Evolutionary conservation across 257 asterid species (phyloP).

Genomic region (Oldenlandia corymbosa): DNA sequence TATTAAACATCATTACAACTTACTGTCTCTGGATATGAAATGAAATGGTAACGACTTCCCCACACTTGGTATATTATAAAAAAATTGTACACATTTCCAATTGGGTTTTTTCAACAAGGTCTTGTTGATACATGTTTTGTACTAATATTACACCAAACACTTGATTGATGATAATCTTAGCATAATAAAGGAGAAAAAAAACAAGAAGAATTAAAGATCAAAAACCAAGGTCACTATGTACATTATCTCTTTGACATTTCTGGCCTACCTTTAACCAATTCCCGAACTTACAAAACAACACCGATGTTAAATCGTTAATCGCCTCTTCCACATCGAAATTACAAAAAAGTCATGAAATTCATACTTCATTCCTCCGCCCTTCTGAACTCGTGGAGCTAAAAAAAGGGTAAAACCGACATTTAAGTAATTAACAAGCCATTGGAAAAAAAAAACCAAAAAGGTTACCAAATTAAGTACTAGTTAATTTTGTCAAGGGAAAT

Average conservation of each 20-base stretch:
- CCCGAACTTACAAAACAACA: too few relatives aligned
- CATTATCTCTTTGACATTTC: neutral
- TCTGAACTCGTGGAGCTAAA: slow-evolving; percentile 7
- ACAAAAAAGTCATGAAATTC: slow-evolving; percentile 6
- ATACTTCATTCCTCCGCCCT: slow-evolving; percentile 7
- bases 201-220: slow-evolving; percentile 10
- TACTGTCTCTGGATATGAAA: slow-evolving; percentile 17
- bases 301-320: neutral
- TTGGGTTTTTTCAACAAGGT: too few relatives aligned
- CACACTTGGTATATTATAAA: too few relatives aligned
- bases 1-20: too few relatives aligned
- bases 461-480: slow-evolving; percentile 8
- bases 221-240: slow-evolving; percentile 9
- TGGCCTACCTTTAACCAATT: too few relatives aligned
- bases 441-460: neutral
- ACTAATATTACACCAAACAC: too few relatives aligned
- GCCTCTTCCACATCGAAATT: slow-evolving; percentile 17
- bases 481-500: slow-evolving; percentile 7
- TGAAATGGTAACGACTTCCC: slow-evolving; percentile 20
- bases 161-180: too few relatives aligned
- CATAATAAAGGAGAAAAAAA: too few relatives aligned
- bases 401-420: neutral
- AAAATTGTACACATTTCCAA: too few relatives aligned
- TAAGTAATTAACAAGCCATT: neutral
- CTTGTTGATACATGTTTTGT: too few relatives aligned